Conservation (phyloP, 75 land plant species). For the Ceratopteris richardii region DNA sequence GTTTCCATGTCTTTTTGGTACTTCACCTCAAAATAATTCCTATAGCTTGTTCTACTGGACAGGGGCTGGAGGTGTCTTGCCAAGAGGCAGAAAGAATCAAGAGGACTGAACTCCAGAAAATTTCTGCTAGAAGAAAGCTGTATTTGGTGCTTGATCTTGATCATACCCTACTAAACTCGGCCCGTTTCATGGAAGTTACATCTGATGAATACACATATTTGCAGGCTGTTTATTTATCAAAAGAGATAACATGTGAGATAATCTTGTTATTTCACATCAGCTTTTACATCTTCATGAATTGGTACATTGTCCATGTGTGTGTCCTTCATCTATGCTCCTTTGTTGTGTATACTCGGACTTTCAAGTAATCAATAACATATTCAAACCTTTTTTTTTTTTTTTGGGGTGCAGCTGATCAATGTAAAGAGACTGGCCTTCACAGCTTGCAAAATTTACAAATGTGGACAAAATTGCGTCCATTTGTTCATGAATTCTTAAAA, state of each 20-base stretch:
- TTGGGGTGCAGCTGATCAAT: too few species aligned
- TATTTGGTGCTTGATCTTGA: conserved; percentile 79
- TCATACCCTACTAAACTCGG: conserved; percentile 92
- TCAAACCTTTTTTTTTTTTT: too few species aligned
- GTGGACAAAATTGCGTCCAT: conserved; percentile 94
- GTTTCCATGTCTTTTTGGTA: not conserved
- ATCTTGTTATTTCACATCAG: too few species aligned
- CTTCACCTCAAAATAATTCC: too few species aligned
- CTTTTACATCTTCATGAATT: too few species aligned
- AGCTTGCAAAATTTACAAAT: conserved; percentile 49
- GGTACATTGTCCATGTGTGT: too few species aligned
- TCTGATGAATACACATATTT: conserved; percentile 47
- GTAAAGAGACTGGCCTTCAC: conserved; percentile 23
- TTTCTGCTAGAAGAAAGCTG: conserved; percentile 46
- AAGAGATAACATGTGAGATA: too few species aligned
- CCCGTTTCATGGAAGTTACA: conserved; percentile 43
- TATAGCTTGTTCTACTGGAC: too few species aligned
- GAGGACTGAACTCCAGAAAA: conserved; percentile 44
- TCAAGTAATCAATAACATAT: too few species aligned
- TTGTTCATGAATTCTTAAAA: conserved; percentile 60
- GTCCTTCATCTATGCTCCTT: too few species aligned
- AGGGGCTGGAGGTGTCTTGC: conserved; percentile 64
- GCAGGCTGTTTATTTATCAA: not conserved
- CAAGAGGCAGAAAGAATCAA: conserved; percentile 57
- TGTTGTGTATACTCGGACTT: too few species aligned